Conservation (phyloP, 768 basidiomycete species). For the Chalciporus chontae region DNA sequence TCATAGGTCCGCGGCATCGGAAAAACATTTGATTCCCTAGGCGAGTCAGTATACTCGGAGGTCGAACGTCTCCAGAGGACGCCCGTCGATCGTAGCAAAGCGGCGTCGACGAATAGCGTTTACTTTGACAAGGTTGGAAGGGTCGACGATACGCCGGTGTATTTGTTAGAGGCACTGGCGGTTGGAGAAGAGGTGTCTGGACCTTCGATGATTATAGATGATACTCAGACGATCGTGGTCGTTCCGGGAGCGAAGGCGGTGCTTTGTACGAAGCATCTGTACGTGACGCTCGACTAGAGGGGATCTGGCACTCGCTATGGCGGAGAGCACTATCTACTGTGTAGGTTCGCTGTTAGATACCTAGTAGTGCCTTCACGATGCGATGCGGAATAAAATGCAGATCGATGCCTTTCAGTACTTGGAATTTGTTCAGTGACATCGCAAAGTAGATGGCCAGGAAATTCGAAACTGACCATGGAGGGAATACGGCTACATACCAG, state of each 20-base stretch:
- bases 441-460: too few relatives aligned
- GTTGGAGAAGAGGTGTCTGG: slow-evolving; percentile 74
- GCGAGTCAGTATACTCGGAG: slow-evolving; percentile 76
- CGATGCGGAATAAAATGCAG: too few relatives aligned
- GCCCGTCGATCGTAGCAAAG: slow-evolving; percentile 37
- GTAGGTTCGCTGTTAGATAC: too few relatives aligned
- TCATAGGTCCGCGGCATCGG: slow-evolving; percentile 81
- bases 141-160: slow-evolving; percentile 78
- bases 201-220: slow-evolving; percentile 92
- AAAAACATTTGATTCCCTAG: slow-evolving; percentile 81
- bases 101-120: slow-evolving; percentile 57
- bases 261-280: slow-evolving; percentile 66
- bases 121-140: slow-evolving; percentile 83
- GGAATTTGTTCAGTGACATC: too few relatives aligned
- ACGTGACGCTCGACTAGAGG: slow-evolving; percentile 41
- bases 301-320: too few relatives aligned
- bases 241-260: slow-evolving; percentile 69
- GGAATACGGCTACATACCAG: too few relatives aligned
- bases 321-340: too few relatives aligned
- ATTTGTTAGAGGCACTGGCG: slow-evolving; percentile 57
- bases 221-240: slow-evolving; percentile 92
- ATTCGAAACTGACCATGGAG: too few relatives aligned
- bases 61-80: slow-evolving; percentile 49
- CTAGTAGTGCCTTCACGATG: too few relatives aligned
- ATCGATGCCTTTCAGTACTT: too few relatives aligned